Evolutionary conservation across 2,329 filamentous ascomycete genomes (phyloP).

Genomic region (Fusarium euwallaceae): DNA sequence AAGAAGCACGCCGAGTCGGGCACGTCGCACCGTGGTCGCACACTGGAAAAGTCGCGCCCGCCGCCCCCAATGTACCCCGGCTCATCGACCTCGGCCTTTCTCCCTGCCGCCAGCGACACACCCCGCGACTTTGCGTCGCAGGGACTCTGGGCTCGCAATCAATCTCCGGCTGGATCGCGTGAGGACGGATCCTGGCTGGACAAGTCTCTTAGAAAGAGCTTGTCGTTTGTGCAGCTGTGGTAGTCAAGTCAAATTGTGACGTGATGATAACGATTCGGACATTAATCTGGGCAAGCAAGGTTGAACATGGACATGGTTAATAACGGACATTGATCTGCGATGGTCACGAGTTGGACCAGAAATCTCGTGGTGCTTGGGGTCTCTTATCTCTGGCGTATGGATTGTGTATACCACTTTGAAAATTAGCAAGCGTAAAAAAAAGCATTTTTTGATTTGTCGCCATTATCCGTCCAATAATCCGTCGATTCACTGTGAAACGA

Average conservation of each 20-base stretch:
- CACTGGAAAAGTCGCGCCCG: constrained; percentile 33
- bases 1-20: constrained; percentile 35
- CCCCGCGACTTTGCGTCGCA: constrained; percentile 47
- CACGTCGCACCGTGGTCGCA: constrained; percentile 40
- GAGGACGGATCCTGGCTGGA: constrained; percentile 43
- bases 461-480: background rate
- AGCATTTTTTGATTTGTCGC: constrained; percentile 6
- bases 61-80: constrained; percentile 40
- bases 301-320: background rate
- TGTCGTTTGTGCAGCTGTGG: constrained; percentile 42
- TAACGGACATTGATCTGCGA: constrained; percentile 1
- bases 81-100: constrained; percentile 41
- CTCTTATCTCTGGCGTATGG: constrained; percentile 4
- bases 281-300: constrained; percentile 19
- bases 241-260: constrained; percentile 12
- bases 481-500: background rate
- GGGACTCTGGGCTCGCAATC: constrained; percentile 38
- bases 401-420: constrained; percentile 12
- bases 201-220: constrained; percentile 41
- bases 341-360: background rate
- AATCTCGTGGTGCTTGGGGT: background rate
- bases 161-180: constrained; percentile 29
- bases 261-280: constrained; percentile 12
- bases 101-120: constrained; percentile 40
- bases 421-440: constrained; percentile 20